phyloP scores from a whole-genome alignment of 2,329 filamentous ascomycete species.

The Curvularia eragrostidis region DNA sequence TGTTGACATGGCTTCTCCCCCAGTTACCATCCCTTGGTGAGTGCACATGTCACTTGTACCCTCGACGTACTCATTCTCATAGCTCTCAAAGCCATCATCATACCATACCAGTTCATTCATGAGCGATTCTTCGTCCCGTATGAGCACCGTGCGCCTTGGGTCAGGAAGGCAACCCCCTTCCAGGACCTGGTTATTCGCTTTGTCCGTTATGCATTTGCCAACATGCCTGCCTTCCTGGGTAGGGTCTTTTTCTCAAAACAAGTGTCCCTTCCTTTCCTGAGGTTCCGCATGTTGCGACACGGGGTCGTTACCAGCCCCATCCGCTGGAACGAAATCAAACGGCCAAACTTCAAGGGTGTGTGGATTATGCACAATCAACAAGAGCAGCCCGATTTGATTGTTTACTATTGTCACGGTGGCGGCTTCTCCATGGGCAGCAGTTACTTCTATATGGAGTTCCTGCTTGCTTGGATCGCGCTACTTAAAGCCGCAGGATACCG shows the following conservation, averaged over 20 bases:
- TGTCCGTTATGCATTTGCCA: constrained; percentile 78
- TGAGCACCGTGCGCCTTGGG: constrained; percentile 64
- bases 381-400: constrained; percentile 72
- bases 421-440: constrained; percentile 83
- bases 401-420: constrained; percentile 84
- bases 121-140: constrained; percentile 62
- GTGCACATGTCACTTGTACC: constrained; percentile 21
- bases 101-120: constrained; percentile 65
- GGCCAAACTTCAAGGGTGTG: constrained; percentile 66
- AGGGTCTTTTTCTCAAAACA: constrained; percentile 78
- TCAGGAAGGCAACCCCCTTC: constrained; percentile 73
- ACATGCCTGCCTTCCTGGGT: constrained; percentile 71
- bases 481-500: constrained; percentile 69
- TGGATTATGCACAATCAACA: constrained; percentile 71
- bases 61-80: constrained; percentile 37
- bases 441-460: constrained; percentile 83
- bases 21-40: constrained; percentile 75
- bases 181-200: constrained; percentile 80
- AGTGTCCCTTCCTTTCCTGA: constrained; percentile 75
- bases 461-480: constrained; percentile 73
- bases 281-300: constrained; percentile 77
- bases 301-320: constrained; percentile 69
- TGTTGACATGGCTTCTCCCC: constrained; percentile 63
- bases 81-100: constrained; percentile 58
- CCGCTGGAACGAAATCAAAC: constrained; percentile 66